Percentiles rank a stretch among this genome's conserved stretches.
Evolutionary conservation across 2,329 filamentous ascomycete genomes (phyloP).

Genomic region (Trichoderma simmonsii): DNA sequence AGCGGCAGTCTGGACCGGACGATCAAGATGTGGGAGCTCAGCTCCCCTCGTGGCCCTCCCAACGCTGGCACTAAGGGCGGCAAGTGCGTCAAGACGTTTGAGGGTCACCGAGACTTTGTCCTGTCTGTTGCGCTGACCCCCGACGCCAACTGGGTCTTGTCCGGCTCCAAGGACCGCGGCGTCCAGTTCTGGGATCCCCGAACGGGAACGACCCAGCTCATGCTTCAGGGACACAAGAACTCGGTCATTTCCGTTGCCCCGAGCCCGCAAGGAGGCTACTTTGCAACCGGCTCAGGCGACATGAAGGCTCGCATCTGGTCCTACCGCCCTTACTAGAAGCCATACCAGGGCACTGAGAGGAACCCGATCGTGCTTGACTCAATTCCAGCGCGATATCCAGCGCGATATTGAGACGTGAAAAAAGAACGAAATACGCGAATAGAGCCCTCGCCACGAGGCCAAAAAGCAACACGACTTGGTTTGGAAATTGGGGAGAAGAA

Average conservation of each 20-base stretch:
- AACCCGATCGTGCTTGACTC: background rate
- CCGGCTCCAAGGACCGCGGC: constrained; percentile 92
- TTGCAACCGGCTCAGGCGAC: constrained; percentile 94
- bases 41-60: constrained; percentile 64
- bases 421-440: background rate
- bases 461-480: background rate
- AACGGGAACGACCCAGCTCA: constrained; percentile 90
- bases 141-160: constrained; percentile 93
- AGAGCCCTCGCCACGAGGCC: background rate
- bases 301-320: constrained; percentile 98
- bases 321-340: constrained; percentile 53
- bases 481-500: background rate
- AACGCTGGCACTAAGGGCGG: constrained; percentile 74
- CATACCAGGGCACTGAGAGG: background rate
- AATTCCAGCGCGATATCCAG: background rate
- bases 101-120: constrained; percentile 97
- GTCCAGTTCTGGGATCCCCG: constrained; percentile 98
- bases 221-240: constrained; percentile 99
- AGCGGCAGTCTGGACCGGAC: constrained; percentile 95
- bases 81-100: constrained; percentile 94
- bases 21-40: constrained; percentile 98
- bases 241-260: constrained; percentile 97
- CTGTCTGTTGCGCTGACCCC: constrained; percentile 93
- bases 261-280: constrained; percentile 81
- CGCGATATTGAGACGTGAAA: background rate